Evolutionary conservation across 2,329 filamentous ascomycete genomes (phyloP).

Genomic region (Cryphonectria naterciae): DNA sequence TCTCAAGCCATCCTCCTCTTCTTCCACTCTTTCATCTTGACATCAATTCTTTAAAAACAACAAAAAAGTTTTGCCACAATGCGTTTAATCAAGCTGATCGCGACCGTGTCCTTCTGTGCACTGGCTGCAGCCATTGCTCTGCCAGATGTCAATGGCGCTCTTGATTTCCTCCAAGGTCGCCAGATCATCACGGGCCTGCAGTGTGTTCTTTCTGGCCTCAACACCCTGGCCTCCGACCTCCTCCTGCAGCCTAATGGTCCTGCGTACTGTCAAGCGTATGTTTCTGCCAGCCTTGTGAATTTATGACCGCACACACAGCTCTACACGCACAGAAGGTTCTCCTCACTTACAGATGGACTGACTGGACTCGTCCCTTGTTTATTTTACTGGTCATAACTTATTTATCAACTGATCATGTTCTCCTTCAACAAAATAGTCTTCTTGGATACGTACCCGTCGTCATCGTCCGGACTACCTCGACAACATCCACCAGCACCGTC

Average conservation of each 20-base stretch:
- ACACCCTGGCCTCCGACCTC: background rate
- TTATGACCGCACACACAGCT: too few species aligned
- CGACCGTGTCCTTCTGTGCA: background rate
- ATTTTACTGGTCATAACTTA: background rate
- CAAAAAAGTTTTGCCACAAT: background rate
- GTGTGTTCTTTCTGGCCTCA: slow-evolving; percentile 2
- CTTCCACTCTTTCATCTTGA: background rate
- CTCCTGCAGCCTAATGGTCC: background rate
- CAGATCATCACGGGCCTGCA: slow-evolving; percentile 4
- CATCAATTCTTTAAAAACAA: background rate
- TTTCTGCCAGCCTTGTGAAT: background rate
- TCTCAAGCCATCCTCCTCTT: background rate
- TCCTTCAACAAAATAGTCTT: background rate
- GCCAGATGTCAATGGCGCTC: background rate
- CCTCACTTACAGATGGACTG: background rate
- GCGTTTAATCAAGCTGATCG: background rate
- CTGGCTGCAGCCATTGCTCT: background rate
- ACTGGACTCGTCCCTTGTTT: background rate
- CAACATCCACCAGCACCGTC: background rate
- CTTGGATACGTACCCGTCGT: background rate
- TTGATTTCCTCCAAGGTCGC: background rate
- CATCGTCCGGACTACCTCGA: background rate
- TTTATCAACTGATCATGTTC: background rate
- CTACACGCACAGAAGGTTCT: background rate
- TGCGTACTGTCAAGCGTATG: slow-evolving; percentile 3